These are phyloP conservation scores for Mycena albidolilacea DNA, from an alignment of 768 basidiomycete species.

Conservation along the genomic window DNA sequence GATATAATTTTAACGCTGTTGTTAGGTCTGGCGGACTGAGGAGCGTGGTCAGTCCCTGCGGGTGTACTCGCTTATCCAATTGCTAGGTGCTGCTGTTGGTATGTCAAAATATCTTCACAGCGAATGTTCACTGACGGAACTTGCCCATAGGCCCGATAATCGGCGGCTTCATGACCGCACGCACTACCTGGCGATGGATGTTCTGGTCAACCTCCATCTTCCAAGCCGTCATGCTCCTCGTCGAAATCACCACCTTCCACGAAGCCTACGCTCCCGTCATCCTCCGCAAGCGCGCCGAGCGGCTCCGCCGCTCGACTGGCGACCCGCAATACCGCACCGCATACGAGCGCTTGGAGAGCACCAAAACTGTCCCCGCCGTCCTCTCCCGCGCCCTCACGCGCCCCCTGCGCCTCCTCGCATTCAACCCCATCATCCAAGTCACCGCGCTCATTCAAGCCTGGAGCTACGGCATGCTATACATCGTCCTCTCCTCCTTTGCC, in stretches of 20 bases:
- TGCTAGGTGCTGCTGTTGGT: background rate
- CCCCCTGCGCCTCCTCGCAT: background rate
- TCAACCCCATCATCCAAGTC: background rate
- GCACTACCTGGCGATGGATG: conserved; percentile 6
- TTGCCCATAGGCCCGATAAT: background rate
- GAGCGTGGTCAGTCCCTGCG: background rate
- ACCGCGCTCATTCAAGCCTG: conserved; percentile 1
- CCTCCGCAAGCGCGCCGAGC: background rate
- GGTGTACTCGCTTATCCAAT: background rate
- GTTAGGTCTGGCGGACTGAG: background rate
- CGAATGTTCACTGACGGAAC: background rate
- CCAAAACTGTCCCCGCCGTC: background rate
- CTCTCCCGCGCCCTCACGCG: background rate
- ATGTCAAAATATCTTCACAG: background rate
- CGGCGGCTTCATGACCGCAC: conserved; percentile 6
- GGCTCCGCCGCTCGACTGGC: background rate
- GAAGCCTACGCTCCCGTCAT: background rate
- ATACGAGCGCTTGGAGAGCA: background rate
- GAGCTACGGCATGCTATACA: conserved; percentile 4
- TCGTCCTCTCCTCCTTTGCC: background rate
- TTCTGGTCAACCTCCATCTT: background rate
- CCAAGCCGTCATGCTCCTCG: background rate
- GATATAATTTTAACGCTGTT: background rate
- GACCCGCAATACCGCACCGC: background rate
- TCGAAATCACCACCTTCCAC: background rate